phyloP scores from a whole-genome alignment of 495 filamentous ascomycete genomes.

The Penicillium manginii region DNA sequence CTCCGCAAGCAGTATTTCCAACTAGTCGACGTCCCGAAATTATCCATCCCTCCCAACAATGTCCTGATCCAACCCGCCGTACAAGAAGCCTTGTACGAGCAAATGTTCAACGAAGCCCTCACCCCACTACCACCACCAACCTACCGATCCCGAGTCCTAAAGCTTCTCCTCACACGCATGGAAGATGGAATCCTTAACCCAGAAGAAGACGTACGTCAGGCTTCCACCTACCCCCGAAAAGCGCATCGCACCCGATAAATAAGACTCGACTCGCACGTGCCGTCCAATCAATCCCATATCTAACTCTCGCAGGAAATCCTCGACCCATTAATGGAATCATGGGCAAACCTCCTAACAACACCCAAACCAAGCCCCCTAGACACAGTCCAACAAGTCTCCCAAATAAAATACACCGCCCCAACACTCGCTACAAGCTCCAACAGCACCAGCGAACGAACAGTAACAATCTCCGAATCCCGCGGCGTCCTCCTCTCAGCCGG shows the following conservation, averaged over 20 bases:
- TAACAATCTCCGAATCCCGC: constrained; percentile 64
- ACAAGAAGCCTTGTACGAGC: constrained; percentile 65
- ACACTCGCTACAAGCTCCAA: constrained; percentile 23
- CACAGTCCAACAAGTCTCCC: constrained; percentile 73
- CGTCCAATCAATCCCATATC: background rate
- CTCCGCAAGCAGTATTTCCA: constrained; percentile 67
- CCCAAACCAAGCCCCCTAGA: constrained; percentile 61
- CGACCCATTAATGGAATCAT: constrained; percentile 66
- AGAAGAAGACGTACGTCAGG: constrained; percentile 84
- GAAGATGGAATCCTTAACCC: constrained; percentile 73
- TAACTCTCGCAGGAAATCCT: constrained; percentile 66
- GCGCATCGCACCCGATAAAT: too few relatives aligned
- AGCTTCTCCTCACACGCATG: constrained; percentile 65
- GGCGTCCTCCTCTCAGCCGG: constrained; percentile 72
- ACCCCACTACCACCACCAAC: constrained; percentile 60
- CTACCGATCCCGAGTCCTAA: constrained; percentile 75
- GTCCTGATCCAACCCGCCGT: constrained; percentile 55
- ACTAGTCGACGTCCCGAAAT: constrained; percentile 56
- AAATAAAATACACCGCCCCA: constrained; percentile 71
- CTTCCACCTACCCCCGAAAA: too few relatives aligned
- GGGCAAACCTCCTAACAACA: constrained; percentile 61
- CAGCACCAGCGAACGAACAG: constrained; percentile 39
- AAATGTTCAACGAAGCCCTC: constrained; percentile 62
- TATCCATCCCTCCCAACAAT: constrained; percentile 58
- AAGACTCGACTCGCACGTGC: too few relatives aligned